Evolutionary conservation across 352 stramenopile genomes (phyloP).

Genomic region (Hyaloperonospora brassicae): DNA sequence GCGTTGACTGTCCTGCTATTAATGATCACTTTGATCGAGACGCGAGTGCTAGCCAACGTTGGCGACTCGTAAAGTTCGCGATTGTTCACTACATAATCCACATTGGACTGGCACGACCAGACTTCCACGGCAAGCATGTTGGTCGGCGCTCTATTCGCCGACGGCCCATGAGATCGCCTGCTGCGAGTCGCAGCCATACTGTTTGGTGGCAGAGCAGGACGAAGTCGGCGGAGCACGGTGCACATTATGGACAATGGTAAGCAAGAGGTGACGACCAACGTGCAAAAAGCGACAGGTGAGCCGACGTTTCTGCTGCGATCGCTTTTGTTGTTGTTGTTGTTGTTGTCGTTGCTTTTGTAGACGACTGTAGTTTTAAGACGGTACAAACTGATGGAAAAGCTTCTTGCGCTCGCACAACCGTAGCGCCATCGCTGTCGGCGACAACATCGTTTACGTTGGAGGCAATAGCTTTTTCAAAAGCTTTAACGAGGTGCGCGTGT

Average conservation of each 20-base stretch:
- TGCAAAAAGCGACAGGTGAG: neutral
- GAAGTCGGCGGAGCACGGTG: slow-evolving; percentile 65
- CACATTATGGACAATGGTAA: slow-evolving; percentile 67
- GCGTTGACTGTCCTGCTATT: too few species aligned
- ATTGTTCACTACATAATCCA: too few species aligned
- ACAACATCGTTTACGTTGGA: slow-evolving; percentile 88
- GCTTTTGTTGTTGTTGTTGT: slow-evolving; percentile 29
- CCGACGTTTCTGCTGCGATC: slow-evolving; percentile 9
- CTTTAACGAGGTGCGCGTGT: slow-evolving; percentile 89
- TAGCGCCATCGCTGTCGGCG: slow-evolving; percentile 54
- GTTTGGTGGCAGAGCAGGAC: too few species aligned
- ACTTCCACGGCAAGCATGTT: too few species aligned
- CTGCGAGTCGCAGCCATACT: too few species aligned
- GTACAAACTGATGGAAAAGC: slow-evolving; percentile 84
- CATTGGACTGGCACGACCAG: too few species aligned
- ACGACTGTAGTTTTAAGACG: slow-evolving; percentile 85
- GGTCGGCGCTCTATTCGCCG: too few species aligned
- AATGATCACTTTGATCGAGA: too few species aligned
- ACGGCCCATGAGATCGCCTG: too few species aligned
- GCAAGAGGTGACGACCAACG: neutral
- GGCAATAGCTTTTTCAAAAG: slow-evolving; percentile 88
- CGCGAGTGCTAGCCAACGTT: too few species aligned
- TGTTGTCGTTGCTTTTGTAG: slow-evolving; percentile 17
- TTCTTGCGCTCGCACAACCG: slow-evolving; percentile 85
- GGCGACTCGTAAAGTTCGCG: too few species aligned